These are phyloP conservation scores for Rhodotorula sp. DNA, from an alignment of 1,284 basidiomycete genomes.

Conservation along the genomic window DNA sequence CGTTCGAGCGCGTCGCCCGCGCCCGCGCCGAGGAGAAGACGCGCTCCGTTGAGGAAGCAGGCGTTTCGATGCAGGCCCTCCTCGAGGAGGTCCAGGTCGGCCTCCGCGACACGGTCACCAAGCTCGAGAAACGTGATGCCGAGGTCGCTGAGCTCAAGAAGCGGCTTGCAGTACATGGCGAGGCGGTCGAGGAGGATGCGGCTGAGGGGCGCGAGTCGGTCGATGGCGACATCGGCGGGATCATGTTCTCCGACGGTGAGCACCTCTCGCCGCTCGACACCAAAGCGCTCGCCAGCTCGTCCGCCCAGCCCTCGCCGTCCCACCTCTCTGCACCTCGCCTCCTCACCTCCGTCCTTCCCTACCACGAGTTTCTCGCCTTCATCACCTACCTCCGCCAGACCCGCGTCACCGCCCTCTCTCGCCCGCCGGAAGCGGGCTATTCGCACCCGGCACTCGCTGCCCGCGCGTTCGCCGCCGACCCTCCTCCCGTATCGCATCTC, in stretches of 20 bases:
- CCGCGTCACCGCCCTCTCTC: constrained; percentile 58
- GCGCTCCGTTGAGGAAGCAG: constrained; percentile 66
- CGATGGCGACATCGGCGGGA: constrained; percentile 18
- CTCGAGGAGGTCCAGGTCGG: constrained; percentile 40
- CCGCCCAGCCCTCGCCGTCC: not conserved
- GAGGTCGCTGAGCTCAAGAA: constrained; percentile 32
- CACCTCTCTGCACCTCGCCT: constrained; percentile 31
- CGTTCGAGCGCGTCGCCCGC: constrained; percentile 74
- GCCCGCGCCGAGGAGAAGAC: constrained; percentile 81
- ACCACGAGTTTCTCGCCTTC: constrained; percentile 82
- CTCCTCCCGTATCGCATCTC: constrained; percentile 49
- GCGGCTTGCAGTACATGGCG: constrained; percentile 25
- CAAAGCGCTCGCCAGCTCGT: not conserved
- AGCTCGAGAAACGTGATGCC: constrained; percentile 33
- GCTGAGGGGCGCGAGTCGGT: constrained; percentile 7
- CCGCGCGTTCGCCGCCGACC: constrained; percentile 25
- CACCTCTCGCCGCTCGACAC: constrained; percentile 31
- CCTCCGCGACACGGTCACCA: constrained; percentile 36
- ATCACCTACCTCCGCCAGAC: constrained; percentile 75
- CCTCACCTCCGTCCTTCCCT: constrained; percentile 60
- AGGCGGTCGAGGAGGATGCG: constrained; percentile 21
- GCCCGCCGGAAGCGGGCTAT: constrained; percentile 21
- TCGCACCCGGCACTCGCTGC: constrained; percentile 18
- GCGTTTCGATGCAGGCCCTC: constrained; percentile 37
- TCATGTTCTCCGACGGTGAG: constrained; percentile 36